Evolutionary conservation across 192 early-diverging fungal species (phyloP), one percentile per base, ranked within the genome.

Genomic region (Gorgonomyces haynaldii): DNA sequence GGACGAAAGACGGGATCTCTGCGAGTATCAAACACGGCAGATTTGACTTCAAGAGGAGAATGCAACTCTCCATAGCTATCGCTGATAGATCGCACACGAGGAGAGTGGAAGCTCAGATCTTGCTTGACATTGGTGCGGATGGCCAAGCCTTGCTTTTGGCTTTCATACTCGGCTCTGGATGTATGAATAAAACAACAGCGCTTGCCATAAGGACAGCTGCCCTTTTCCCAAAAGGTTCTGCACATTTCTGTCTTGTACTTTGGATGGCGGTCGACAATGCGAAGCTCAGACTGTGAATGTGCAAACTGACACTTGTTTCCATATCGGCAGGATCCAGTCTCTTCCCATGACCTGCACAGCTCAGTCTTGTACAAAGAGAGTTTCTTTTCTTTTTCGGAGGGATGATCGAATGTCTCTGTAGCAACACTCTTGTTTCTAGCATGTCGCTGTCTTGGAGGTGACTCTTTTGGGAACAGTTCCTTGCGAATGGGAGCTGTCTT

Each of bases 221-320:
- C 91, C 1, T 81, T 79, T 38, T 81, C 74, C 69, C 77, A 83
- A 67, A 83, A 98, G 25, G 88, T 91, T 35, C 79, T 86, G 67
- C 94, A 98, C 27, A 92, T 72, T 51, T 91, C 85, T 2, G 89
- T 95, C 69, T 95, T 93, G 70, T 98, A 98, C 44, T 84, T 88
- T 31, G 83, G 85, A 57, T 98, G 91, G 25, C 91, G 74, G 41
- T 78, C 68, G 12, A 95, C 78, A 30, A 67, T 58, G 12, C 88
- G 74, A 27, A 94, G 74, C 66, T 98, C 94, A 28, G 50, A 48
- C 29, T 49, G 31, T 10, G 82, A 81, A 45, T 98, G 94, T 12
- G 94, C 94, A 78, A 91, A 98, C 60, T 90, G 85, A 72, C 94
- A 98, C 54, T 89, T 82, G 17, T 72, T 65, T 21, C 85, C 90